A percentile compares a stretch with the other conserved stretches of the same genome.
phyloP scores from a whole-genome alignment of 371 early-diverging fungal species.

The Cokeromyces recurvatus region DNA sequence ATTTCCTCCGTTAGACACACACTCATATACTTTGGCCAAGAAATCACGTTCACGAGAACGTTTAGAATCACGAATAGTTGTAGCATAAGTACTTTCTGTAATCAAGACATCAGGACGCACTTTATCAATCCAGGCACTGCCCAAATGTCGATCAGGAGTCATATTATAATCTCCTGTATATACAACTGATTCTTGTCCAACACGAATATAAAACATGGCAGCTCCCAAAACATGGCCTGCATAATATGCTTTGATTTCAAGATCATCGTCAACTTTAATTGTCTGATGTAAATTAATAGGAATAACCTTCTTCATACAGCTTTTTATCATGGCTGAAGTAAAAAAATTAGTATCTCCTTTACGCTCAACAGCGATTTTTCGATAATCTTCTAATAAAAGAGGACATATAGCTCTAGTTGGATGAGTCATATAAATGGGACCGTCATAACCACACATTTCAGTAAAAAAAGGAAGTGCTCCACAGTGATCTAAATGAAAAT shows the following conservation, averaged over 20 bases:
- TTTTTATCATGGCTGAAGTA: slow-evolving; percentile 77
- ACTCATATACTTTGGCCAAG: slow-evolving; percentile 84
- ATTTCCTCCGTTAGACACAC: slow-evolving; percentile 85
- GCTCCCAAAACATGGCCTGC: slow-evolving; percentile 99
- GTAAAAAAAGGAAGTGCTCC: slow-evolving; percentile 96
- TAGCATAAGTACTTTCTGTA: slow-evolving; percentile 95
- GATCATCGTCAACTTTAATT: slow-evolving; percentile 73
- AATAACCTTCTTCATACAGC: slow-evolving; percentile 88
- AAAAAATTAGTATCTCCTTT: slow-evolving; percentile 88
- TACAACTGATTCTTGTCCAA: slow-evolving; percentile 79
- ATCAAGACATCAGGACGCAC: slow-evolving; percentile 89
- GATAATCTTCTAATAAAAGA: slow-evolving; percentile 88
- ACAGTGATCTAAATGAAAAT: slow-evolving; percentile 98
- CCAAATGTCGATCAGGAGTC: slow-evolving; percentile 95
- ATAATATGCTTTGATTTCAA: slow-evolving; percentile 91
- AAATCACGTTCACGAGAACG: slow-evolving; percentile 91
- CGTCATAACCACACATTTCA: slow-evolving; percentile 92
- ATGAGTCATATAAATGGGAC: slow-evolving; percentile 95
- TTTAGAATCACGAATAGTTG: slow-evolving; percentile 93
- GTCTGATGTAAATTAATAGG: slow-evolving; percentile 89
- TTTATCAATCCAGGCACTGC: slow-evolving; percentile 91
- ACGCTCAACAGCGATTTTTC: slow-evolving; percentile 82
- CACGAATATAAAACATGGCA: slow-evolving; percentile 90
- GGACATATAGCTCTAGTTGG: slow-evolving; percentile 96
- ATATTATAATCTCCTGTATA: slow-evolving; percentile 99